Evolutionary conservation across 2,329 filamentous ascomycete species (phyloP).

Genomic region (Colletotrichum horii): DNA sequence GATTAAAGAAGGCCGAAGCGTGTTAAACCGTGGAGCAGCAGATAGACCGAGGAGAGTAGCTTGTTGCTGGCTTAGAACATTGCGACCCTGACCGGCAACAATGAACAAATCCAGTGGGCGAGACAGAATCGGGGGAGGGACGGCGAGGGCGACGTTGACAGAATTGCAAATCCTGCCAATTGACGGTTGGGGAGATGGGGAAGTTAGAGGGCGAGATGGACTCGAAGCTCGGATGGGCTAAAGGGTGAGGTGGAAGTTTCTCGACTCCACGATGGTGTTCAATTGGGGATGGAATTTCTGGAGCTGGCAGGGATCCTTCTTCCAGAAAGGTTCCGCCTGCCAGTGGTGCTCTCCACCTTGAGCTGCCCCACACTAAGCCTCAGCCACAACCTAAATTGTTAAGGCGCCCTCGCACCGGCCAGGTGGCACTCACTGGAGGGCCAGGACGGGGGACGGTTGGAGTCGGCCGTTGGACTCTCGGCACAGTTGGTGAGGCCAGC

Average conservation of each 20-base stretch:
- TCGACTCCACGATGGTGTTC: conserved; percentile 34
- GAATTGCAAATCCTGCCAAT: conserved; percentile 5
- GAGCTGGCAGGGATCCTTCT: conserved; percentile 10
- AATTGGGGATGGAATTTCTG: conserved; percentile 22
- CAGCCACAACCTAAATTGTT: conserved; percentile 22
- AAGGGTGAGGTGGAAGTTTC: conserved; percentile 49
- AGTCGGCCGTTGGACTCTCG: not conserved
- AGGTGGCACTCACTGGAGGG: not conserved
- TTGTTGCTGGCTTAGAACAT: conserved; percentile 40
- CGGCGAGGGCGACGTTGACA: conserved; percentile 18
- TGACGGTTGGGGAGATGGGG: conserved; percentile 24
- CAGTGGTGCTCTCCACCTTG: conserved; percentile 1
- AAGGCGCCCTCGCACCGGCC: not conserved
- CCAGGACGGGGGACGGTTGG: not conserved
- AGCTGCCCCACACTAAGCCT: conserved; percentile 11
- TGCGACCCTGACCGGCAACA: conserved; percentile 28
- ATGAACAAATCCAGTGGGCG: conserved; percentile 38
- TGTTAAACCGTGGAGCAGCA: conserved; percentile 20
- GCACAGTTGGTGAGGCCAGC: not conserved
- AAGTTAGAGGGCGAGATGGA: conserved; percentile 26
- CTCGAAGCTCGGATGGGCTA: conserved; percentile 30
- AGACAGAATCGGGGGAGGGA: conserved; percentile 34
- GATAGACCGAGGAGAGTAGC: conserved; percentile 14
- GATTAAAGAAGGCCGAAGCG: conserved; percentile 22
- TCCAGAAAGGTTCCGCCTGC: conserved; percentile 16